Conservation (phyloP, 2,329 filamentous ascomycete species). For the Fusarium nanum region DNA sequence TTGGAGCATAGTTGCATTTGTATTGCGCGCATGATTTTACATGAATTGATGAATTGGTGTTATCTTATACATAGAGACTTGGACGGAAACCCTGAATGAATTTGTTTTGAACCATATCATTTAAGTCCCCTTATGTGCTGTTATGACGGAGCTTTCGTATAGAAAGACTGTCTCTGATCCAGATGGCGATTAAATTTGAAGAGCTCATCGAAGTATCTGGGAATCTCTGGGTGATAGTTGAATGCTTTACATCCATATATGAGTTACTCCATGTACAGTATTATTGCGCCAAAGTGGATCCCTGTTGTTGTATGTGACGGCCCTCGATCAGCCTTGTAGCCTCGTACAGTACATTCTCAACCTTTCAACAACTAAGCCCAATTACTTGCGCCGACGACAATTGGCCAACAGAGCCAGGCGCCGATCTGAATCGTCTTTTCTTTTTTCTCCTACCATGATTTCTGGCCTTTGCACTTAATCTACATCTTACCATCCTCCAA, state of each 20-base stretch:
- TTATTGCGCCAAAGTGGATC: slow-evolving; percentile 35
- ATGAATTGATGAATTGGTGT: slow-evolving; percentile 29
- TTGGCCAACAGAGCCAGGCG: slow-evolving; percentile 40
- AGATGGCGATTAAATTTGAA: background rate
- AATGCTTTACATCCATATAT: background rate
- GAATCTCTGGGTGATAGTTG: background rate
- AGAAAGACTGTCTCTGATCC: background rate
- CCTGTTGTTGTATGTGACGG: slow-evolving; percentile 32
- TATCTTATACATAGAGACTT: background rate
- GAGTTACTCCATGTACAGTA: background rate
- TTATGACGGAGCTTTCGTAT: background rate
- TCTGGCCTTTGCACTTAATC: slow-evolving; percentile 16
- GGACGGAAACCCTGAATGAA: background rate
- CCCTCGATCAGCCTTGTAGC: slow-evolving; percentile 52
- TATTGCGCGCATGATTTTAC: slow-evolving; percentile 8
- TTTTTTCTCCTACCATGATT: slow-evolving; percentile 35
- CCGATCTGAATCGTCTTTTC: slow-evolving; percentile 9
- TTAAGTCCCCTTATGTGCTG: background rate
- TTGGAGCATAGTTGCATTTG: background rate
- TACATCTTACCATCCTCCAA: slow-evolving; percentile 7
- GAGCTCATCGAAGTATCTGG: background rate
- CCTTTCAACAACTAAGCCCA: slow-evolving; percentile 39
- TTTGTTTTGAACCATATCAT: background rate
- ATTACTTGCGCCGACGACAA: slow-evolving; percentile 40
- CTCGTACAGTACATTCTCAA: slow-evolving; percentile 48